phyloP scores from a whole-genome alignment of 2,329 filamentous ascomycete genomes.

The Ramularia collo-cygni region DNA sequence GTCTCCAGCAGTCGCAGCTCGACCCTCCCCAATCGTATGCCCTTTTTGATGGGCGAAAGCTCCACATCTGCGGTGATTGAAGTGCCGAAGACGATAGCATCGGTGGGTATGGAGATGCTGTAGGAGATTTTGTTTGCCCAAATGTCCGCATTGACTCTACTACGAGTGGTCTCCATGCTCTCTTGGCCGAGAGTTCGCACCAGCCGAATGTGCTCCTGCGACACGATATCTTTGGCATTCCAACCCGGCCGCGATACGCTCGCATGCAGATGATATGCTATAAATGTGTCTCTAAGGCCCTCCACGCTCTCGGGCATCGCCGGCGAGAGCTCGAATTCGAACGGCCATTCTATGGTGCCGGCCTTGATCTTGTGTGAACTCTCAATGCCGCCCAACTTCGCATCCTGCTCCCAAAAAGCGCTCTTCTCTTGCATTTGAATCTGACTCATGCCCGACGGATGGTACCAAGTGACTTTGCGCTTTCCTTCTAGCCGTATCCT shows the following conservation, averaged over 20 bases:
- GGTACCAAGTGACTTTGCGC: slow-evolving; percentile 40
- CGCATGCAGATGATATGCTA: slow-evolving; percentile 87
- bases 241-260: slow-evolving; percentile 74
- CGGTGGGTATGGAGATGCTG: slow-evolving; percentile 85
- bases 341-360: slow-evolving; percentile 44
- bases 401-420: slow-evolving; percentile 40
- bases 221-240: slow-evolving; percentile 77
- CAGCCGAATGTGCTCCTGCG: slow-evolving; percentile 57
- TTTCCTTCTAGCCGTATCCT: slow-evolving; percentile 42
- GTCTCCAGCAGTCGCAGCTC: slow-evolving; percentile 74
- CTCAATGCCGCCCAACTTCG: slow-evolving; percentile 37
- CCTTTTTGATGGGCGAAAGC: slow-evolving; percentile 82
- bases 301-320: slow-evolving; percentile 76
- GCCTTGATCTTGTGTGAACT: slow-evolving; percentile 45
- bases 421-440: slow-evolving; percentile 41
- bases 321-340: slow-evolving; percentile 42
- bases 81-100: slow-evolving; percentile 92
- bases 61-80: slow-evolving; percentile 75
- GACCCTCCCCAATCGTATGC: slow-evolving; percentile 76
- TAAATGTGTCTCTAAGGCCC: slow-evolving; percentile 75
- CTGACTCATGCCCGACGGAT: slow-evolving; percentile 30
- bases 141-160: slow-evolving; percentile 70
- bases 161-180: slow-evolving; percentile 59
- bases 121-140: slow-evolving; percentile 99
- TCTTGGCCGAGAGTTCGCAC: slow-evolving; percentile 49